Conservation (phyloP, 805 yeast species). For the Citeromyces nyonsensis region DNA sequence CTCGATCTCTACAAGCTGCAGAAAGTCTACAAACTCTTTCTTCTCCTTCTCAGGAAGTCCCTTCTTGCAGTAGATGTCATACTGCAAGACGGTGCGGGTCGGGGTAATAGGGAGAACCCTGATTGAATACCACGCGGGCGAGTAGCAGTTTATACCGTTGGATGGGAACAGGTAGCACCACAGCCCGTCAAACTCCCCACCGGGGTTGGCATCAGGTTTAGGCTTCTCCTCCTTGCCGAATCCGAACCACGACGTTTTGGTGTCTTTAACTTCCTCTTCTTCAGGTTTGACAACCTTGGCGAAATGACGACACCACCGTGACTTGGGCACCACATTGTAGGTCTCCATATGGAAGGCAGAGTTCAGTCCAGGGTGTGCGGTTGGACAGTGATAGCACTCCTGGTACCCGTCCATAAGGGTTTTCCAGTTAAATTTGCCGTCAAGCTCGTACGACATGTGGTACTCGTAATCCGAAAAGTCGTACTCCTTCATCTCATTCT, state of each 20-base stretch:
- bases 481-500: conserved; percentile 35
- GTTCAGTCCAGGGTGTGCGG: conserved; percentile 47
- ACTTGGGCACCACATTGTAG: conserved; percentile 46
- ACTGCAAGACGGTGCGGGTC: conserved; percentile 38
- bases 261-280: conserved; percentile 15
- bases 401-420: conserved; percentile 56
- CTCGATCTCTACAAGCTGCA: conserved; percentile 46
- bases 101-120: conserved; percentile 41
- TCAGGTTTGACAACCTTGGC: conserved; percentile 32
- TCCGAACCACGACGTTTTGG: conserved; percentile 34
- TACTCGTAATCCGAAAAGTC: conserved; percentile 48
- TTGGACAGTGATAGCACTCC: conserved; percentile 56
- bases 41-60: conserved; percentile 34
- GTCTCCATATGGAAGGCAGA: conserved; percentile 48
- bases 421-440: conserved; percentile 52
- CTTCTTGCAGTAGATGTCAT: conserved; percentile 46
- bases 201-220: conserved; percentile 27
- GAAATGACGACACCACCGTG: conserved; percentile 44
- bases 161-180: conserved; percentile 50
- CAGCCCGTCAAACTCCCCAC: conserved; percentile 46
- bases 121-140: conserved; percentile 53
- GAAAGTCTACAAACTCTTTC: conserved; percentile 47
- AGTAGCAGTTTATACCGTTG: conserved; percentile 47
- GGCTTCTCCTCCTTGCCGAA: conserved; percentile 18
- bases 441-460: conserved; percentile 49